Evolutionary conservation across 768 basidiomycete species (phyloP), one percentile per base, ranked within the genome.

Genomic region (Serendipita vermifera): DNA sequence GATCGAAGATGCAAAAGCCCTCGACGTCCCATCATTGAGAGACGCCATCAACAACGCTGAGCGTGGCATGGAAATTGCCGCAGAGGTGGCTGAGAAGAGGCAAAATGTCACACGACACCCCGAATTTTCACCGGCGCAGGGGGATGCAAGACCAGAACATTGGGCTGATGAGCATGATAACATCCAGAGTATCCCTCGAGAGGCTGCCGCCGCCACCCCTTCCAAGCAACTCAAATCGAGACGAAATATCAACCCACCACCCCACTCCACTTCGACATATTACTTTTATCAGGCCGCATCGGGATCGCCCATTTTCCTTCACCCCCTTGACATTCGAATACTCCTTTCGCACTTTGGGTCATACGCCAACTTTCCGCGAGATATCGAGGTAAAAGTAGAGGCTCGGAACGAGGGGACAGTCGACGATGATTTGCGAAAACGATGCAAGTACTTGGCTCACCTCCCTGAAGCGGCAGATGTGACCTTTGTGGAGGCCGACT

Each of bases 281-380:
- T 92, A 86, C 66, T 99, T 86, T 69, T 99, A 98, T 67, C 96
- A 98, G 67, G 86, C 91, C 15, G 81, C 89, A 0, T 87, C 88
- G 1, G 96, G 96, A 11, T 75, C 87, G 57, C 86, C 90, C 7
- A 76, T 96, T 62, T 99, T 87, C 74, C 79, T 99, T 9, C 91
- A 96, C 64, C 94, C 94, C 2, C 77, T 99, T 29, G 94, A 99
- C 66, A 97, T 96, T 69, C 85, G 83, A 69, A 90, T 96, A 59
- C 75, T 99, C 24, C 74, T 92, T 38, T 78, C 88, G 11, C 85
- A 93, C 66, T 97, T 82, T 69, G 75, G 76, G 64, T 75, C 74
- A 59, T 97, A 97, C 63, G 70, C 83, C 1, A 76, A 82, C 1
- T 91, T 97, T 70, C 94, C 94, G 0, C 81, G 88, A 63, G 74